A percentile compares a stretch with the other conserved stretches of the same genome.
Evolutionary conservation across 768 basidiomycete genomes (phyloP).

Genomic region (Lactarius vividus): DNA sequence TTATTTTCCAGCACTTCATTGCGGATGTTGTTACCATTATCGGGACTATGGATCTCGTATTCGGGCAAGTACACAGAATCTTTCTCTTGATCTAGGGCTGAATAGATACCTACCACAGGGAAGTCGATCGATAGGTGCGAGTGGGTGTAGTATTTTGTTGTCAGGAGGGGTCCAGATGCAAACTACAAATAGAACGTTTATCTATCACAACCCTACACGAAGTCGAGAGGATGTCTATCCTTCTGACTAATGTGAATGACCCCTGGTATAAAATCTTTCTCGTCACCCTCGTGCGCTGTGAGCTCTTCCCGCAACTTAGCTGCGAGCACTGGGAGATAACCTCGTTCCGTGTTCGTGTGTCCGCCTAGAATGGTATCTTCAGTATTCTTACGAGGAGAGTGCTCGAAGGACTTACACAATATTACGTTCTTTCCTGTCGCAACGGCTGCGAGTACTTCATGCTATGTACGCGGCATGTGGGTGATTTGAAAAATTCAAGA

Average conservation of each 20-base stretch:
- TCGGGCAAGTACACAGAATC: slow-evolving; percentile 62
- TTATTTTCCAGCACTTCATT: slow-evolving; percentile 67
- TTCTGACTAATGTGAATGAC: slow-evolving; percentile 69
- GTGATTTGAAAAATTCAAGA: slow-evolving; percentile 11
- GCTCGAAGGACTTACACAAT: slow-evolving; percentile 56
- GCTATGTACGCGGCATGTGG: slow-evolving; percentile 45
- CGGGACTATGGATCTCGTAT: slow-evolving; percentile 98
- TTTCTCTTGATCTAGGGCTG: slow-evolving; percentile 3
- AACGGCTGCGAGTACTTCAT: slow-evolving; percentile 81
- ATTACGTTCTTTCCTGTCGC: slow-evolving; percentile 77
- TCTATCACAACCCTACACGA: slow-evolving; percentile 44
- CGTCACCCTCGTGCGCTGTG: slow-evolving; percentile 38
- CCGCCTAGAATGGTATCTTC: slow-evolving; percentile 51
- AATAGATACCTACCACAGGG: slow-evolving; percentile 33
- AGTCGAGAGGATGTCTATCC: slow-evolving; percentile 73
- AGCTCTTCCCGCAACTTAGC: slow-evolving; percentile 57
- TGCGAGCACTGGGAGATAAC: slow-evolving; percentile 78
- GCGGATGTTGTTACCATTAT: slow-evolving; percentile 96
- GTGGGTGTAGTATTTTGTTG: slow-evolving; percentile 27
- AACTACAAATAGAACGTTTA: slow-evolving; percentile 8
- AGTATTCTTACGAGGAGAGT: background rate
- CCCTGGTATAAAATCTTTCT: slow-evolving; percentile 34
- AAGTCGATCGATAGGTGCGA: slow-evolving; percentile 47
- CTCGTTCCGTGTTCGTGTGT: slow-evolving; percentile 94
- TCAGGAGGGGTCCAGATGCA: slow-evolving; percentile 5